Conservation (phyloP, 2,329 filamentous ascomycete species). For the Gliomastix tumulicola region DNA sequence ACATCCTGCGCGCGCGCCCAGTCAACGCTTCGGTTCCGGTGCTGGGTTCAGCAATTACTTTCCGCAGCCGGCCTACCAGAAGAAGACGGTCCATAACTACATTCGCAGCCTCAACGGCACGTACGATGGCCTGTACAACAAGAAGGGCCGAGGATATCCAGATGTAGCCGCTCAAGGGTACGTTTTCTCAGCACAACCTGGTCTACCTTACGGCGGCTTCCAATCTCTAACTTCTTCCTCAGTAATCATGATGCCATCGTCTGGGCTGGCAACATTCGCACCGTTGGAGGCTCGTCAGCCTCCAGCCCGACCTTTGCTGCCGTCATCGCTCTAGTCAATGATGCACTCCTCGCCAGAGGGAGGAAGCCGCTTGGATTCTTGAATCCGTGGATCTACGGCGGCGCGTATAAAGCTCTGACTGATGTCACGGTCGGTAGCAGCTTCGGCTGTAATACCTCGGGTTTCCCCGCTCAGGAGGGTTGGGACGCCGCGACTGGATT, state of each 20-base stretch:
- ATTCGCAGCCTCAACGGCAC: conserved; percentile 29
- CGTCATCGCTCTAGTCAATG: conserved; percentile 34
- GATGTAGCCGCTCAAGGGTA: conserved; percentile 25
- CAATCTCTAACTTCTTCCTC: too few relatives aligned
- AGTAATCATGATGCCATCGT: too few relatives aligned
- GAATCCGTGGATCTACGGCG: conserved; percentile 31
- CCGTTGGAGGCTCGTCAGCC: conserved; percentile 17
- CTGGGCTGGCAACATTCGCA: not conserved
- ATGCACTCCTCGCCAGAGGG: conserved; percentile 26
- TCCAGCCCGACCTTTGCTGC: conserved; percentile 31
- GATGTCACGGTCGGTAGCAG: conserved; percentile 10
- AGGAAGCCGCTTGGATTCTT: conserved; percentile 32
- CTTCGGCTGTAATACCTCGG: conserved; percentile 7
- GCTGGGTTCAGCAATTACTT: conserved; percentile 43
- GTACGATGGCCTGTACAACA: conserved; percentile 36
- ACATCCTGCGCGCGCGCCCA: too few relatives aligned
- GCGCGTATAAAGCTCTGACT: conserved; percentile 8
- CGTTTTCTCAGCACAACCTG: too few relatives aligned
- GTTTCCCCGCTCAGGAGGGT: conserved; percentile 6
- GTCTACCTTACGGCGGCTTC: too few relatives aligned
- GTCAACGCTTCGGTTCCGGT: too few relatives aligned
- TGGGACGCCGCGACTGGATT: conserved; percentile 22
- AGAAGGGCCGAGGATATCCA: conserved; percentile 34
- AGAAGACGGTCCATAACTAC: conserved; percentile 25
- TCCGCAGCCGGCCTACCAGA: conserved; percentile 31